Conservation (phyloP, 306 rosid species). For the Medicago arabica region DNA sequence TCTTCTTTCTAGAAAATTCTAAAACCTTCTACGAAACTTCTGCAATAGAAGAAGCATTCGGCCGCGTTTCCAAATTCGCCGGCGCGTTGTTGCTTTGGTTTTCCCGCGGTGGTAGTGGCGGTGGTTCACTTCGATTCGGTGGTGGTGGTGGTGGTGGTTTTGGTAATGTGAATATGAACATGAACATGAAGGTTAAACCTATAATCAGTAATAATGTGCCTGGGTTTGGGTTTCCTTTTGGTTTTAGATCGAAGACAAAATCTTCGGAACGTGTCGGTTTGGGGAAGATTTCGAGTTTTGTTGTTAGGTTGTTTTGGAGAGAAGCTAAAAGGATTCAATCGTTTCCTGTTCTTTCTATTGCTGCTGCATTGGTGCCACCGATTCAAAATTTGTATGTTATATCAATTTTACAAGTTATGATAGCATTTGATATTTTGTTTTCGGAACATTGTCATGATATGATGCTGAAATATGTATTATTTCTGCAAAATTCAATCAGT, state of each 20-base stretch:
- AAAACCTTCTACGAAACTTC: conserved; percentile 51
- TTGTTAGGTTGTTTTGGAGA: conserved; percentile 52
- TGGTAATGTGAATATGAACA: conserved; percentile 33
- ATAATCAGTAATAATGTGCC: conserved; percentile 52
- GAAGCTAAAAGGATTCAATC: conserved; percentile 66
- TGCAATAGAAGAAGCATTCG: conserved; percentile 68
- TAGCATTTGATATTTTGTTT: too few species aligned
- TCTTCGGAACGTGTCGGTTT: conserved; percentile 39
- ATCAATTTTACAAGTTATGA: too few species aligned
- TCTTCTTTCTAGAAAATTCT: conserved; percentile 56
- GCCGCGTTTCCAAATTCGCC: conserved; percentile 63
- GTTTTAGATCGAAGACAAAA: conserved; percentile 53
- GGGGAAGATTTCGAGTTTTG: conserved; percentile 62
- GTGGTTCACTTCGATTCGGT: conserved; percentile 50
- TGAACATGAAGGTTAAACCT: conserved; percentile 48
- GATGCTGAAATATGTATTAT: too few species aligned
- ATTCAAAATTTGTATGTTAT: conserved; percentile 79
- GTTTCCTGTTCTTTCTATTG: conserved; percentile 62
- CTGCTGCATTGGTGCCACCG: conserved; percentile 82
- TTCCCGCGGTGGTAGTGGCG: conserved; percentile 59
- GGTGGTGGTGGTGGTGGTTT: conserved; percentile 35
- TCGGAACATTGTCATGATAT: too few species aligned
- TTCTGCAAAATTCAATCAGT: not conserved
- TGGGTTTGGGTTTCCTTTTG: conserved; percentile 56
- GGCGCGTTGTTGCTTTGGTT: conserved; percentile 64